phyloP scores from a whole-genome alignment of 208 protist species.

The Crithidia fasciculata region DNA sequence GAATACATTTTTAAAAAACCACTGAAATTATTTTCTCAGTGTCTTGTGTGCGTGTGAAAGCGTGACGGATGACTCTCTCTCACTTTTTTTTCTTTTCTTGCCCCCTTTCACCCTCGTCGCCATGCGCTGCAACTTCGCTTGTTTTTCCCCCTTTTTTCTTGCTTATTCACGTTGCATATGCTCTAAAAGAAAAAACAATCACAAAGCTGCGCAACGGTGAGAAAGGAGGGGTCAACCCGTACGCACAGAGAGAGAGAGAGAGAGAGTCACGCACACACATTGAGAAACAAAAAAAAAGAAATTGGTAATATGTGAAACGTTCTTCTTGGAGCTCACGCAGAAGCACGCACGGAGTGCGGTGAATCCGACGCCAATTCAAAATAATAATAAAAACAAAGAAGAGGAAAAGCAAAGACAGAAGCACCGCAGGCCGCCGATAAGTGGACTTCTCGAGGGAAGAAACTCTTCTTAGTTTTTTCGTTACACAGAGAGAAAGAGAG shows the following conservation, averaged over 20 bases:
- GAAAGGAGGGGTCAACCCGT: too few species aligned
- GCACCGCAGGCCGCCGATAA: background rate
- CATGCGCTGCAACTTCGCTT: background rate
- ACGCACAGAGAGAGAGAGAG: too few species aligned
- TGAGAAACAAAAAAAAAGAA: slow-evolving; percentile 1
- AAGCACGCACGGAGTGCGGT: background rate
- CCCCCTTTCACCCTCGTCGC: too few species aligned
- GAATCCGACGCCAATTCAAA: background rate
- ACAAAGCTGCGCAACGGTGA: too few species aligned
- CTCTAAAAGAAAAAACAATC: background rate
- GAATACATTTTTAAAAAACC: background rate
- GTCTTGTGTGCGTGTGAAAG: too few species aligned
- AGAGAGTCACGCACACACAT: too few species aligned
- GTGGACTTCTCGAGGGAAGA: background rate
- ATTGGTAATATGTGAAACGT: slow-evolving; percentile 16
- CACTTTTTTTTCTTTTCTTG: slow-evolving; percentile 17
- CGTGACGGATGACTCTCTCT: too few species aligned
- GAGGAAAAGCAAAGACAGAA: background rate
- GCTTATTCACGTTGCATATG: too few species aligned
- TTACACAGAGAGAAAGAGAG: slow-evolving; percentile 1
- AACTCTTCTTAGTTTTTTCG: too few species aligned
- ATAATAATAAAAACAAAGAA: background rate
- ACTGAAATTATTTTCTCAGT: background rate
- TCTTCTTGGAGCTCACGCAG: background rate
- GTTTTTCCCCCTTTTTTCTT: too few species aligned